phyloP scores from a whole-genome alignment of 1,139 yeast species.

The Saccharomyces hybrid region DNA sequence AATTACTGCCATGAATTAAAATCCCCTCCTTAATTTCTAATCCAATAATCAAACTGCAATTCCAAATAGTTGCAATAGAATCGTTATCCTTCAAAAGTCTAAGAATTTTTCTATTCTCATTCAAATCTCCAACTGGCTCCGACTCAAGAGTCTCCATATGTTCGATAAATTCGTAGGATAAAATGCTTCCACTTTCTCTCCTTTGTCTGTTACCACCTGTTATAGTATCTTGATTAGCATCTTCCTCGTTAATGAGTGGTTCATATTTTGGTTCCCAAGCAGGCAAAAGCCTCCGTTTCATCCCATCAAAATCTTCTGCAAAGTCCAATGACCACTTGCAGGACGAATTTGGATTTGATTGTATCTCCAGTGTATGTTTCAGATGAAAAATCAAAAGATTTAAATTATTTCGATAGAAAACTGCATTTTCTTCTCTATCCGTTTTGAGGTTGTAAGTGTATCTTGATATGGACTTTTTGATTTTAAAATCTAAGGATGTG shows the following conservation, averaged over 20 bases:
- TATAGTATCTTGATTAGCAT: neutral
- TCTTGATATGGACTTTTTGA: slow-evolving; percentile 16
- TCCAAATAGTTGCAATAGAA: slow-evolving; percentile 63
- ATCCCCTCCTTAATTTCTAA: slow-evolving; percentile 67
- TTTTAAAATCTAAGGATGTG: slow-evolving; percentile 11
- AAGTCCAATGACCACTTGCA: slow-evolving; percentile 47
- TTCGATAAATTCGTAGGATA: slow-evolving; percentile 2
- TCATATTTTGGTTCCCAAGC: slow-evolving; percentile 3
- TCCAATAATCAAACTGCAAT: slow-evolving; percentile 66
- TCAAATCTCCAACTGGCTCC: slow-evolving; percentile 42
- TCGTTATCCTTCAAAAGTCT: slow-evolving; percentile 65
- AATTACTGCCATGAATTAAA: slow-evolving; percentile 55
- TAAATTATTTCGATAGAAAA: slow-evolving; percentile 44
- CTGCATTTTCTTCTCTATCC: slow-evolving; percentile 55
- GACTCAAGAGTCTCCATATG: slow-evolving; percentile 38
- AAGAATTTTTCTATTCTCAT: slow-evolving; percentile 64
- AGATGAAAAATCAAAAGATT: slow-evolving; percentile 41
- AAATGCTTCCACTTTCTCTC: neutral
- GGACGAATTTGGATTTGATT: slow-evolving; percentile 19
- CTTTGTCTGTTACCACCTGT: neutral
- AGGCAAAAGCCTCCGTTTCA: slow-evolving; percentile 29
- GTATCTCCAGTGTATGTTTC: slow-evolving; percentile 33
- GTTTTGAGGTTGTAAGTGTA: slow-evolving; percentile 48
- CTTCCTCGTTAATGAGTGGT: neutral
- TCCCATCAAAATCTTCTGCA: slow-evolving; percentile 61